Evolutionary conservation across 2,329 filamentous ascomycete species (phyloP).

Genomic region (Aureobasidium sp.): DNA sequence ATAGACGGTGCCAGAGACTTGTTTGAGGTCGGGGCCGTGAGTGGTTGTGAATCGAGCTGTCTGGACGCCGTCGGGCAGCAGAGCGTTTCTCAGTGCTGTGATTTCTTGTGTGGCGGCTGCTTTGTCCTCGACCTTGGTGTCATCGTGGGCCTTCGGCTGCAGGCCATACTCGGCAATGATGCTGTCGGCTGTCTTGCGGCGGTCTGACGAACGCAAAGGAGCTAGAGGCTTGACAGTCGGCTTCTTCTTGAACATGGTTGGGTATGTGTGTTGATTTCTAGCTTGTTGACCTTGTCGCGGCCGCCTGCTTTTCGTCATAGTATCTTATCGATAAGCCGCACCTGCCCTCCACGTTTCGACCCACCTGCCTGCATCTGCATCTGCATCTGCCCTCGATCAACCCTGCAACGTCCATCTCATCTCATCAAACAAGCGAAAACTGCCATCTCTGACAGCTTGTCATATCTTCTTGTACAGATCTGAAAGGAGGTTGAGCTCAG

Average conservation of each 20-base stretch:
- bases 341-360: background rate
- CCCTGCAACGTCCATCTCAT: background rate
- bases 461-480: background rate
- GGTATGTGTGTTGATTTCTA: background rate
- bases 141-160: conserved; percentile 35
- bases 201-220: conserved; percentile 60
- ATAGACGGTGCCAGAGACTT: conserved; percentile 58
- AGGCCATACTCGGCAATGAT: conserved; percentile 58
- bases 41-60: conserved; percentile 61
- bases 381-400: background rate
- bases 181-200: conserved; percentile 59
- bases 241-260: conserved; percentile 34
- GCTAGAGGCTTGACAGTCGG: conserved; percentile 54
- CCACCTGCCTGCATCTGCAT: background rate
- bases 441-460: background rate
- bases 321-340: conserved; percentile 2
- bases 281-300: background rate
- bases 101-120: conserved; percentile 38
- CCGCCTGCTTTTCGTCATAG: background rate
- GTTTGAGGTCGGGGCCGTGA: conserved; percentile 52
- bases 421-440: background rate
- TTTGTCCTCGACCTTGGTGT: conserved; percentile 37
- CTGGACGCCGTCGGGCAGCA: conserved; percentile 57
- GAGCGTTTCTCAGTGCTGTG: conserved; percentile 49
- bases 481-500: background rate